phyloP scores from a whole-genome alignment of 306 rosid species.

The Aeschynomene evenia region DNA sequence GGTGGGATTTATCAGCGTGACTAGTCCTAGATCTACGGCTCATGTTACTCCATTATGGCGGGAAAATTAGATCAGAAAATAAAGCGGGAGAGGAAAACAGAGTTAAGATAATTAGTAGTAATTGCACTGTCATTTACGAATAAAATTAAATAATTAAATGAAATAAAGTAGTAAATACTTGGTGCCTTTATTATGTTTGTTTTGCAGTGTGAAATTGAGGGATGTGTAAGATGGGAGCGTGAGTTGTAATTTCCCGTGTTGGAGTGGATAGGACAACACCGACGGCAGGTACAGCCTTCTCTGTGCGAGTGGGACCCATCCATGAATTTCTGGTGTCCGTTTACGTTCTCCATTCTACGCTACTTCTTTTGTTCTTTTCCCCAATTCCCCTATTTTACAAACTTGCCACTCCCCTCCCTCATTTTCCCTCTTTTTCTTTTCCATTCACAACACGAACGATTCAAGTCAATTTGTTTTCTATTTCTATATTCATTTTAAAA shows the following conservation, averaged over 20 bases:
- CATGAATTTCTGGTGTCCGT: slow-evolving; percentile 51
- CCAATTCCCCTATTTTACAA: background rate
- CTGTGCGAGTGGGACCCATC: slow-evolving; percentile 48
- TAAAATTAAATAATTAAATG: background rate
- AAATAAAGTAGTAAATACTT: too few species aligned
- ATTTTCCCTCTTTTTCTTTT: background rate
- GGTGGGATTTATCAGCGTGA: background rate
- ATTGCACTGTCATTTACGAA: background rate
- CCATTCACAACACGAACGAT: background rate
- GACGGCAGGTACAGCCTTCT: slow-evolving; percentile 64
- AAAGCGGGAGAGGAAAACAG: slow-evolving; percentile 23
- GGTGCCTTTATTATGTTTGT: background rate
- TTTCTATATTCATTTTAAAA: background rate
- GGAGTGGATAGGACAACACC: slow-evolving; percentile 72
- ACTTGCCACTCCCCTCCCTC: background rate
- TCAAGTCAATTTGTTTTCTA: background rate
- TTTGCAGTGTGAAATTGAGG: background rate
- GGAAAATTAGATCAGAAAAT: slow-evolving; percentile 35
- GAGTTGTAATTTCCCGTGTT: slow-evolving; percentile 34
- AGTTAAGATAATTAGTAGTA: background rate
- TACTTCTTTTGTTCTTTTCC: background rate
- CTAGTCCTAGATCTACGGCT: slow-evolving; percentile 37
- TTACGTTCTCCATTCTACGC: slow-evolving; percentile 40
- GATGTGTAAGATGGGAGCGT: slow-evolving; percentile 2
- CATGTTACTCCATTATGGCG: slow-evolving; percentile 42